These are phyloP conservation scores for Hippophae tibetana DNA, from an alignment of 306 rosid species.

Conservation along the genomic window DNA sequence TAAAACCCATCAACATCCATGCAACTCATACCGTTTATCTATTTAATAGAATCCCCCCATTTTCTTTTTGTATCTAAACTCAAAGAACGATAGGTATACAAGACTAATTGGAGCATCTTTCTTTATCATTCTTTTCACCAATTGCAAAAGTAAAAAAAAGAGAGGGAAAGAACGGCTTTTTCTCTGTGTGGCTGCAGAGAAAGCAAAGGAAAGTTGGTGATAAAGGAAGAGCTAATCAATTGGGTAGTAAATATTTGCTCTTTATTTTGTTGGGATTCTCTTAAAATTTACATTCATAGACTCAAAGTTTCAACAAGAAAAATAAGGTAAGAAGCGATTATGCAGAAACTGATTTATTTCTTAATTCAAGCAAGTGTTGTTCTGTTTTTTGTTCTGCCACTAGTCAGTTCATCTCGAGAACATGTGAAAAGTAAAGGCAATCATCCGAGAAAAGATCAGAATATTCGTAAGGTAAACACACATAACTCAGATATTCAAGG, in stretches of 20 bases:
- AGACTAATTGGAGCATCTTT: not conserved
- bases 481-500: no score
- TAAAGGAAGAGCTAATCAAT: not conserved
- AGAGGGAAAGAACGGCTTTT: not conserved
- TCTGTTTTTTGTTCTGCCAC: constrained; percentile 27
- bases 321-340: constrained; percentile 36
- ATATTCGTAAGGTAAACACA: constrained; percentile 33
- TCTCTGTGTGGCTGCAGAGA: constrained; percentile 5
- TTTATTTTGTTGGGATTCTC: no score
- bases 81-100: constrained; percentile 7
- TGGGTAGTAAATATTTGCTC: not conserved
- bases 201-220: not conserved
- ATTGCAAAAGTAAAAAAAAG: not conserved
- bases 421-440: constrained; percentile 16
- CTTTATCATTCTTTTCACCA: constrained; percentile 2
- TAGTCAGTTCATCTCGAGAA: constrained; percentile 40
- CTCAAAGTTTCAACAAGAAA: constrained; percentile 2
- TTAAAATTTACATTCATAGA: no score
- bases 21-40: constrained; percentile 14
- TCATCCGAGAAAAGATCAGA: constrained; percentile 19
- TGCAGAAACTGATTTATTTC: constrained; percentile 31
- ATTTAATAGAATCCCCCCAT: constrained; percentile 16
- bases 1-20: constrained; percentile 32
- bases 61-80: constrained; percentile 11
- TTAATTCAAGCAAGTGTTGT: constrained; percentile 30